Conservation (phyloP, 1,284 basidiomycete genomes). For the Malassezia caprae region DNA sequence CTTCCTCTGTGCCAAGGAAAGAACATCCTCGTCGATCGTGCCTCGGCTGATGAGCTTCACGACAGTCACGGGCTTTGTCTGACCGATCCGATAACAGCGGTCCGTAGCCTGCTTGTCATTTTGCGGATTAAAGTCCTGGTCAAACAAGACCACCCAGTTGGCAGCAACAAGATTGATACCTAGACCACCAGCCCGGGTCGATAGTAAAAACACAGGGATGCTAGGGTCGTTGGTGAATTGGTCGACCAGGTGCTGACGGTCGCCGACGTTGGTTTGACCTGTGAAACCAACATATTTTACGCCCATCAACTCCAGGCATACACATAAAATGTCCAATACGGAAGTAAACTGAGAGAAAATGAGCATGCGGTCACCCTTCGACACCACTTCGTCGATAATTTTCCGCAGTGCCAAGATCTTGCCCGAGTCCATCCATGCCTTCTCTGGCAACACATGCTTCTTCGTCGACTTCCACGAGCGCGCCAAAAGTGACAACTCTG, state of each 20-base stretch:
- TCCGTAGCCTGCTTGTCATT: slow-evolving; percentile 91
- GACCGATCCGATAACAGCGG: slow-evolving; percentile 93
- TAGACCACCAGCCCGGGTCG: slow-evolving; percentile 75
- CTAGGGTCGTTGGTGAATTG: slow-evolving; percentile 85
- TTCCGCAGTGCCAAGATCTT: slow-evolving; percentile 69
- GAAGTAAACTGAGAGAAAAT: slow-evolving; percentile 69
- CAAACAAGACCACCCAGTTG: slow-evolving; percentile 63
- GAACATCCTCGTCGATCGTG: slow-evolving; percentile 62
- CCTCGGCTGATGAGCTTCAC: slow-evolving; percentile 84
- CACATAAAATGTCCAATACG: slow-evolving; percentile 62
- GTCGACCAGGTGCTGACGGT: slow-evolving; percentile 84
- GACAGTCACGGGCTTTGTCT: slow-evolving; percentile 75
- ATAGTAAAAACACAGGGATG: slow-evolving; percentile 87
- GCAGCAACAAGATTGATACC: slow-evolving; percentile 55
- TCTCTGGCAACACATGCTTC: slow-evolving; percentile 64
- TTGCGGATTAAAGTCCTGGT: slow-evolving; percentile 65
- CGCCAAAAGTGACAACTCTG: slow-evolving; percentile 30
- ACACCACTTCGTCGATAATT: slow-evolving; percentile 62
- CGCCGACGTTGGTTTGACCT: slow-evolving; percentile 84
- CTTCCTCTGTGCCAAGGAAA: slow-evolving; percentile 32
- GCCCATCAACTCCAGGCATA: slow-evolving; percentile 66
- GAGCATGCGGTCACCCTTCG: slow-evolving; percentile 69
- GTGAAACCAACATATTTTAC: slow-evolving; percentile 80
- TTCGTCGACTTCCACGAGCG: slow-evolving; percentile 38
- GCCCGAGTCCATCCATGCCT: slow-evolving; percentile 76